phyloP scores from a whole-genome alignment of 2,329 filamentous ascomycete genomes.

The Phyllosticta citrichinensis region DNA sequence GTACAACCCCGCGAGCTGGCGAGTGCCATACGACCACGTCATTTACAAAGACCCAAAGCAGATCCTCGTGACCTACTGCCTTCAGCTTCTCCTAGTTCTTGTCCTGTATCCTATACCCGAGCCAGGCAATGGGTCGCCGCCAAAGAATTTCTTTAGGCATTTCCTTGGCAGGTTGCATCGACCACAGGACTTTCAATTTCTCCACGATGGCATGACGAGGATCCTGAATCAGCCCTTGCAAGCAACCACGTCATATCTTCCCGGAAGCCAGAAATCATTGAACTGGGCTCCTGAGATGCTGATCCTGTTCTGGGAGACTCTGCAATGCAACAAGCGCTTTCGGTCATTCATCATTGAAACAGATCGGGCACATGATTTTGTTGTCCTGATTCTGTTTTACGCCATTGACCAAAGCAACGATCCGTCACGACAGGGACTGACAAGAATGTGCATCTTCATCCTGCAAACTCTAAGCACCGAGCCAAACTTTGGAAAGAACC shows the following conservation, averaged over 20 bases:
- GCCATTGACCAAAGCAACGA: constrained; percentile 83
- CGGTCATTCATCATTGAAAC: constrained; percentile 95
- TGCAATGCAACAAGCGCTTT: constrained; percentile 97
- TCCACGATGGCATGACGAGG: constrained; percentile 87
- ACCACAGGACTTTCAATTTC: constrained; percentile 94
- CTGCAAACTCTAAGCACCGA: constrained; percentile 92
- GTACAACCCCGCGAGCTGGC: constrained; percentile 90
- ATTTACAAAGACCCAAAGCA: constrained; percentile 88
- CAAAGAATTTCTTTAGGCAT: constrained; percentile 89
- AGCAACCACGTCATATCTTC: constrained; percentile 78
- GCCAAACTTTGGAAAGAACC: constrained; percentile 74
- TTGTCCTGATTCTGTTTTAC: constrained; percentile 84
- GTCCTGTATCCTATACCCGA: constrained; percentile 85
- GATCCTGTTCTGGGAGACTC: constrained; percentile 93
- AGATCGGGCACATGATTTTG: constrained; percentile 83
- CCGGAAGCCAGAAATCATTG: constrained; percentile 67
- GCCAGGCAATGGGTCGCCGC: constrained; percentile 49
- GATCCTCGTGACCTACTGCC: constrained; percentile 78
- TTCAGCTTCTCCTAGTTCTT: constrained; percentile 80
- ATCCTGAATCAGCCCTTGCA: constrained; percentile 89
- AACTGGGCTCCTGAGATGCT: constrained; percentile 93
- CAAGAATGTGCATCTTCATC: constrained; percentile 96
- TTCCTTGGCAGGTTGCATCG: constrained; percentile 84
- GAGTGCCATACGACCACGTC: constrained; percentile 85
- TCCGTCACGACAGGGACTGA: constrained; percentile 77